Conservation (phyloP, 257 asterid genomes). For the Ligustrum vulgare region DNA sequence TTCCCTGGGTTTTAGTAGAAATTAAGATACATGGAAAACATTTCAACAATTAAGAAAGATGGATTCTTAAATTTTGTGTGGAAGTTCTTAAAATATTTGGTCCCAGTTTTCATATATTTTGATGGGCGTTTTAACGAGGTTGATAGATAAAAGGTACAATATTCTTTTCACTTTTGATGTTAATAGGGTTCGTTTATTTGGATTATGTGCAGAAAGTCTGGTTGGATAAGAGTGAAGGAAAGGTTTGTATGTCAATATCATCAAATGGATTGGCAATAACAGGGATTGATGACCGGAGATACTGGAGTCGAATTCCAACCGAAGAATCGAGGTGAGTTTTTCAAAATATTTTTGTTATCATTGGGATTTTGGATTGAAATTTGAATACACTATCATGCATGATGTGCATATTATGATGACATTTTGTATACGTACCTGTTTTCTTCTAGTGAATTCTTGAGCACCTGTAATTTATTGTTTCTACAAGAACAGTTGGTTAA, state of each 20-base stretch:
- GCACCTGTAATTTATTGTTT: neutral
- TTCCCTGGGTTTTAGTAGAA: neutral
- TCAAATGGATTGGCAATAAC: constrained; percentile 76
- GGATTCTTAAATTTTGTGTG: neutral
- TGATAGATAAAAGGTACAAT: neutral
- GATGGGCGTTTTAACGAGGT: neutral
- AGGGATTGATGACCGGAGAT: constrained; percentile 88
- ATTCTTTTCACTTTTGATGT: constrained; percentile 4
- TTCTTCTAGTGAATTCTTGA: neutral
- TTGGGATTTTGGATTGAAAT: neutral
- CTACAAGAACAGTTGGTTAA: neutral
- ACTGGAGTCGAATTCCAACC: constrained; percentile 81
- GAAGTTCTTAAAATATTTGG: too few species aligned
- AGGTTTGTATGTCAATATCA: constrained; percentile 69
- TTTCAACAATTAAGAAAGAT: neutral
- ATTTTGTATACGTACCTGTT: neutral
- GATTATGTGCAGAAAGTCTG: constrained; percentile 69
- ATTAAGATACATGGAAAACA: neutral
- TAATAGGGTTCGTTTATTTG: constrained; percentile 16
- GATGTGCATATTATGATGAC: constrained; percentile 8
- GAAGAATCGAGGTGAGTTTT: constrained; percentile 83
- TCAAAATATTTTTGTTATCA: neutral
- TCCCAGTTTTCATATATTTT: neutral
- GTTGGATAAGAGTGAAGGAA: constrained; percentile 73
- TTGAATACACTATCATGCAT: constrained; percentile 17